These are phyloP conservation scores for Candida alai DNA, from an alignment of 805 yeast genomes.

Conservation along the genomic window DNA sequence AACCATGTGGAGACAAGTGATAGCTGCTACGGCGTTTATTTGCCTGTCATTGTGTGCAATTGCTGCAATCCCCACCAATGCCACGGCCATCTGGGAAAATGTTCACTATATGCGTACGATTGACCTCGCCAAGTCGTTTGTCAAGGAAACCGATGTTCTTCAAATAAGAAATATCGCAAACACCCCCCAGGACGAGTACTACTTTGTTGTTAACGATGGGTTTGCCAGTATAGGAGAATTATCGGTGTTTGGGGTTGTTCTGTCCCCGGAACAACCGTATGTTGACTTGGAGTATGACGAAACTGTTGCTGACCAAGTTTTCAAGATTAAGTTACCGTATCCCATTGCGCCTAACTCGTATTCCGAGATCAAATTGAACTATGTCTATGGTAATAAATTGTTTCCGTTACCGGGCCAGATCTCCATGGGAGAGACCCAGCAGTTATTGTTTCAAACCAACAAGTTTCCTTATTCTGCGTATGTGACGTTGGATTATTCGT, in stretches of 20 bases:
- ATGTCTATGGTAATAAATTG: slow-evolving; percentile 45
- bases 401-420: slow-evolving; percentile 64
- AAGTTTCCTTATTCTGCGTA: slow-evolving; percentile 63
- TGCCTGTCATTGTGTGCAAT: too few relatives aligned
- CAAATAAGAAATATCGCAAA: slow-evolving; percentile 55
- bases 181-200: slow-evolving; percentile 53
- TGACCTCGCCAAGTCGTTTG: slow-evolving; percentile 65
- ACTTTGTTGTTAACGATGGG: slow-evolving; percentile 53
- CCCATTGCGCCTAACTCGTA: slow-evolving; percentile 65
- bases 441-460: slow-evolving; percentile 49
- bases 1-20: too few relatives aligned
- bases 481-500: slow-evolving; percentile 44
- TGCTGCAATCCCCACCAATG: background rate
- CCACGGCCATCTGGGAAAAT: slow-evolving; percentile 49
- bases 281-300: slow-evolving; percentile 17
- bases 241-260: slow-evolving; percentile 29
- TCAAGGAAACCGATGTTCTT: slow-evolving; percentile 56
- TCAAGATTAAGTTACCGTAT: slow-evolving; percentile 51
- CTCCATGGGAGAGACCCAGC: slow-evolving; percentile 58
- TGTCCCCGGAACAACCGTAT: slow-evolving; percentile 11
- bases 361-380: slow-evolving; percentile 45
- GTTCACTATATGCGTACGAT: slow-evolving; percentile 49
- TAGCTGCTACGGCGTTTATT: too few relatives aligned
- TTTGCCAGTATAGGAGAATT: slow-evolving; percentile 37
- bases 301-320: slow-evolving; percentile 19